Conservation (phyloP, 2,329 filamentous ascomycete species). For the Exophiala bonariae region DNA sequence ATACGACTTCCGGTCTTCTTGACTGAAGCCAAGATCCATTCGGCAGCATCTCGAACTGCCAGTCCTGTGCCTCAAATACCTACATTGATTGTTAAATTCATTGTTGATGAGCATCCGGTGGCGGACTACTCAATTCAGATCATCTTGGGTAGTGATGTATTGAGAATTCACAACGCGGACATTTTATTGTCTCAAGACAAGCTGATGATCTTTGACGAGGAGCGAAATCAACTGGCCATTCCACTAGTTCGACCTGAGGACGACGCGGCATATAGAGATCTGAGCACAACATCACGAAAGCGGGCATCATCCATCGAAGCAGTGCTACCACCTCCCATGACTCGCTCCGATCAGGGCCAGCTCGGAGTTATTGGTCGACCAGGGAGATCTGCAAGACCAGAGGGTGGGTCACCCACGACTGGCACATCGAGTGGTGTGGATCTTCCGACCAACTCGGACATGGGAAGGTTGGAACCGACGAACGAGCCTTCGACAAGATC, state of each 20-base stretch:
- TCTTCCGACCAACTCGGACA: slow-evolving; percentile 9
- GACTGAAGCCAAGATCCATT: slow-evolving; percentile 82
- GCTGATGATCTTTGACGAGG: slow-evolving; percentile 82
- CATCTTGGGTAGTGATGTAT: slow-evolving; percentile 84
- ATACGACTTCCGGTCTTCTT: slow-evolving; percentile 83
- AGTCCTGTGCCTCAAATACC: slow-evolving; percentile 79
- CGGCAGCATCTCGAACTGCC: slow-evolving; percentile 69
- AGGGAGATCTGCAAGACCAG: slow-evolving; percentile 27
- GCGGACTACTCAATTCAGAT: slow-evolving; percentile 69
- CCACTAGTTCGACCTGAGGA: slow-evolving; percentile 92
- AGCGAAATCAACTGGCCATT: slow-evolving; percentile 81
- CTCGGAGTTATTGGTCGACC: slow-evolving; percentile 37
- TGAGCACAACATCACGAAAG: slow-evolving; percentile 58
- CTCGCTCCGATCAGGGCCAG: slow-evolving; percentile 27
- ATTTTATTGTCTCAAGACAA: slow-evolving; percentile 89
- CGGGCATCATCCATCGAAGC: slow-evolving; percentile 19
- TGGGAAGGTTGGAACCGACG: slow-evolving; percentile 13
- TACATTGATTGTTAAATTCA: slow-evolving; percentile 75
- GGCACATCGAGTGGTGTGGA: slow-evolving; percentile 11
- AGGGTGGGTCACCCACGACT: slow-evolving; percentile 28
- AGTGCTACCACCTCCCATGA: slow-evolving; percentile 21
- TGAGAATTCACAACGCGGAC: slow-evolving; percentile 84
- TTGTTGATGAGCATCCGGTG: slow-evolving; percentile 59
- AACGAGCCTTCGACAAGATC: slow-evolving; percentile 16
- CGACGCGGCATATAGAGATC: slow-evolving; percentile 73